Evolutionary conservation across 2,329 filamentous ascomycete species (phyloP), one percentile per base, ranked within the genome.

Genomic region (Xylariaceae sp.): DNA sequence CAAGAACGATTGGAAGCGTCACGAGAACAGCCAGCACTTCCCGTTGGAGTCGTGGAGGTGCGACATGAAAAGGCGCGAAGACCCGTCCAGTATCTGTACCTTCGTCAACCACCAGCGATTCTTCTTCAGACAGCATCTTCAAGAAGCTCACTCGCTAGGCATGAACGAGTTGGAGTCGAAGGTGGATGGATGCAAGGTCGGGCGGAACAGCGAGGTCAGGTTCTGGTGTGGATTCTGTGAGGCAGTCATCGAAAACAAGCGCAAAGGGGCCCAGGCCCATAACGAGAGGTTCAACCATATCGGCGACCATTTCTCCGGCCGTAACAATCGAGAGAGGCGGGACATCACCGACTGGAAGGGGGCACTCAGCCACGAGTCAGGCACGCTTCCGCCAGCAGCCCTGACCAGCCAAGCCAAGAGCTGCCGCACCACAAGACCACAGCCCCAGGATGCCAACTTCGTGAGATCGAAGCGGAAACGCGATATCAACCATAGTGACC

Each of bases 1-100:
- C 57, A 94, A 94, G 53, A 89, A 87, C 38, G 89, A 95, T 57
- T 95, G 77, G 89, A 94, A 93, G 54, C 77, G 89, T 2, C 89
- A 95, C 50, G 90, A 95, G 51, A 82, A 77, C 44, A 77, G 74
- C 12, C 83, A 90, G 50, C 88, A 94, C 54, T 77, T 74, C 40
- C 75, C 82, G 38, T 57, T 73, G 5, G 80, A 88, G 49, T 69
- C 70, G 30, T 94, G 83, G 78, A 75, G 73, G 19, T 94, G 88
- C 52, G 65, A 72, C 19, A 57, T 70, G 28, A 40, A 37, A 19
- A 31, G 33, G 17, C 47, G 56, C 24, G 46, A 43, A 5, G 25
- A 33, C 3, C 18, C 41, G 27, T 45, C 42, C 8, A 49, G 56
- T 2, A 42, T 44, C 3, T 92, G 84, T 47, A 68, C 63, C 7